Base-by-base conservation (phyloP, 2,329 filamentous ascomycete genomes). In the Penicillium olsonii region DNA sequence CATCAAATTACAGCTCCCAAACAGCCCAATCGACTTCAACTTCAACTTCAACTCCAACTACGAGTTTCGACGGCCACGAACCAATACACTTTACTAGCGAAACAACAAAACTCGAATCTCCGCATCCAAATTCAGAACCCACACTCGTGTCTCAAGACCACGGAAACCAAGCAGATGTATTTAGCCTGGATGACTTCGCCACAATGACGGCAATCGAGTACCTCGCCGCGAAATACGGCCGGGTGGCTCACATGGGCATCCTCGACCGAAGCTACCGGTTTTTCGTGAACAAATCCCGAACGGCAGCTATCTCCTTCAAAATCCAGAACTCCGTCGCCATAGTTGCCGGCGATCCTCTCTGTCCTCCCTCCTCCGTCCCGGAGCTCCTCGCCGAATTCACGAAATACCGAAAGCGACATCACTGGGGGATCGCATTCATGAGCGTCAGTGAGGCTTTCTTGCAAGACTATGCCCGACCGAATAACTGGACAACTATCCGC, bases 231-330 rank as follows among this genome's bases (percentile, higher is more conserved):
- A 54, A 57, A 10, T 68, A 73, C 51, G 71, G 72, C 6, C 62
- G 64, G 14, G 68, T 73, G 1, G 72, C 72, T 5, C 70, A 75
- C 47, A 75, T 74, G 72, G 71, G 70, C 2, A 65, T 75, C n/a
- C 64, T 74, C 1, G 73, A 75, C 37, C 65, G 56, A 7, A 72
- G 67, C 40, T 75, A 75, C 47, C 63, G 55, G 5, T 70, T 75
- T 50, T 75, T 74, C 48, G 58, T 75, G 14, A 74, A 69, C 41
- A 60, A 63, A 33, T 49, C 60, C 11, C 56, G 55, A 12, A 66
- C 66, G 6, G 72, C 61, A 7, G 72, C 66, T 0, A 54, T 75
- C 1, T 72, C 66, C 27, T 75, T 68, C 60, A 75, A 74, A 47
- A 48, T 70, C 0, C 65, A 68, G 20, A 66, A 68, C 42, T 52